Base-by-base conservation (phyloP, 306 rosid genomes). In the Oxytropis ochrocephala region DNA sequence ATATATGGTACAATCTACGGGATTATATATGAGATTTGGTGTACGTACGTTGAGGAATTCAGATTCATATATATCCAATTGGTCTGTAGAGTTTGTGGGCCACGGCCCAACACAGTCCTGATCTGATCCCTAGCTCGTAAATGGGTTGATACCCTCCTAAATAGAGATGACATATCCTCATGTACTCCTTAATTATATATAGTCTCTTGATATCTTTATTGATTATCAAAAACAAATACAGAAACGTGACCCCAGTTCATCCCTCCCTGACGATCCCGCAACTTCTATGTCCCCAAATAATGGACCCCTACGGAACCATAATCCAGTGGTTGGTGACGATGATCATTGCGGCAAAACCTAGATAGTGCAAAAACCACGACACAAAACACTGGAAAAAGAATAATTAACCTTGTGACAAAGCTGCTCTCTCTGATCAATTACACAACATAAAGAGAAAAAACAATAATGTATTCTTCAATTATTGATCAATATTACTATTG, bases 1-100 rank as follows among this genome's bases (percentile, higher is more conserved):
- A n/a, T n/a, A n/a, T n/a, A 67, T 83, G 86, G 78, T 70, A 76
- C 88, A 70, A 55, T 68, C 78, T 78, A 74, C 73, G 59, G 78
- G 33, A 72, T 53, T 80, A 60, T 60, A 18, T 27, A 51, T 14
- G 56, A 36, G 44, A 33, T 70, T 78, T 62, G 68, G 70, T 76
- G 79, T 64, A 49, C 79, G 71, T 74, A 69, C 67, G 71, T 64
- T 56, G 59, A 66, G 75, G 75, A 77, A 72, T 64, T 58, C 55
- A 73, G 78, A 78, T 78, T 77, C 72, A 65, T 76, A 75, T 76
- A 75, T 82, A 75, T 82, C 74, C 70, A 72, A 76, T 70, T 76
- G 65, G 81, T 76, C 75, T 68, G 77, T 67, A 55, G 54, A 68
- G 73, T 69, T 58, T 41, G 88, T 74, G 82, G 83, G 84, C 85